Evolutionary conservation across 1,284 basidiomycete species (phyloP).

Genomic region (Puccinia triticina): DNA sequence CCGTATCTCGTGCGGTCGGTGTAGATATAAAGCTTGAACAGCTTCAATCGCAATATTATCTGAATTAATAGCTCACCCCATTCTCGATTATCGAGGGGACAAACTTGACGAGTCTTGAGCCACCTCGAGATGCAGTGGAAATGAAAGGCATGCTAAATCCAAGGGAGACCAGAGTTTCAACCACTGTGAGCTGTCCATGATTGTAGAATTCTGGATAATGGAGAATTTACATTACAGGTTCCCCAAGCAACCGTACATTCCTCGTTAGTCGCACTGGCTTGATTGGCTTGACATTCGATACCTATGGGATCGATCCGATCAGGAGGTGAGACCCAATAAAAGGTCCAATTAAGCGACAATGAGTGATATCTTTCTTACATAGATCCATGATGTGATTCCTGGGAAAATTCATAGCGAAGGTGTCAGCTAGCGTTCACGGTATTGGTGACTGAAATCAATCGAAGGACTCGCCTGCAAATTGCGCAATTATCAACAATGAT

Average conservation of each 20-base stretch:
- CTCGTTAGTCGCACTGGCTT: constrained; percentile 91
- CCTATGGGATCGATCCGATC: constrained; percentile 65
- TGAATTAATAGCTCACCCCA: constrained; percentile 52
- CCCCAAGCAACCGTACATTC: constrained; percentile 99
- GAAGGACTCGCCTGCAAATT: constrained; percentile 42
- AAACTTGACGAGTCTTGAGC: constrained; percentile 99
- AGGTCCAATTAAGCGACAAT: background rate
- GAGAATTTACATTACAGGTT: constrained; percentile 83
- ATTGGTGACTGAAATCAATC: constrained; percentile 5
- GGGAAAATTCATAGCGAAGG: constrained; percentile 65
- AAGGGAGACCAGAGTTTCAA: background rate
- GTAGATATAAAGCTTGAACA: background rate
- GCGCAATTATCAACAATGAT: constrained; percentile 52
- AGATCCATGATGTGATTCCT: constrained; percentile 98
- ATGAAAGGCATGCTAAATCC: constrained; percentile 90
- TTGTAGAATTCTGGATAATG: background rate
- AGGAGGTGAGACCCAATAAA: constrained; percentile 48
- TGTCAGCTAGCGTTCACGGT: background rate
- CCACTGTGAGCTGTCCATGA: background rate
- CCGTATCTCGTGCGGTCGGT: background rate
- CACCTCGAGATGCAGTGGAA: constrained; percentile 99
- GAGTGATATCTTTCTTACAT: constrained; percentile 66
- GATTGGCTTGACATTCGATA: constrained; percentile 99
- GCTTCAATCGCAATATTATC: background rate
- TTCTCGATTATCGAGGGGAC: constrained; percentile 89